Conservation (phyloP, 73 alveolate species). For the Breviolum minutum region DNA sequence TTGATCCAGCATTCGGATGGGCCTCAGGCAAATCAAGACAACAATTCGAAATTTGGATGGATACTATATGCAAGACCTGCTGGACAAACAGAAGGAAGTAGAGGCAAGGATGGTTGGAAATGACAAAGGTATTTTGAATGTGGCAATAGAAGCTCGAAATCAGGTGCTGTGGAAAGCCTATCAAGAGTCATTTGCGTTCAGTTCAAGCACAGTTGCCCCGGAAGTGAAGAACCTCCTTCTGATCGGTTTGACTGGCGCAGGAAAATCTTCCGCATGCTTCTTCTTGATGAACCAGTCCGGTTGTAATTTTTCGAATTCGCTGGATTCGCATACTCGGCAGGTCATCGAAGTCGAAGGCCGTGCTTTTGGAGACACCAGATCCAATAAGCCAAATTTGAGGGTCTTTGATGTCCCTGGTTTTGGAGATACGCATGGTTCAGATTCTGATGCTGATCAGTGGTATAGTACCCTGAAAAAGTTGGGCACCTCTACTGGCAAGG, state of each 20-base stretch:
- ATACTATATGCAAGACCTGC: not conserved
- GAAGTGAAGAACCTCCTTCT: not conserved
- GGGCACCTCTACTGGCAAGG: not conserved
- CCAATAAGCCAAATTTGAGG: not conserved
- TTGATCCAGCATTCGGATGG: not conserved
- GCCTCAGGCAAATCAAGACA: not conserved
- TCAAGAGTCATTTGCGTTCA: not conserved
- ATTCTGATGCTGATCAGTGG: not conserved
- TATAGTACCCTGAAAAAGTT: not conserved
- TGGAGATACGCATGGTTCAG: slow-evolving; percentile 21
- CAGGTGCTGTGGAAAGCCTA: not conserved
- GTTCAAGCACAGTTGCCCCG: not conserved
- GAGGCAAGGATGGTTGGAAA: not conserved
- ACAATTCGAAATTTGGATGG: not conserved
- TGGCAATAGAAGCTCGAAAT: not conserved
- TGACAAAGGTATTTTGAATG: not conserved
- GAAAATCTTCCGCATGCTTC: slow-evolving; percentile 51
- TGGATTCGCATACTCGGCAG: slow-evolving; percentile 2
- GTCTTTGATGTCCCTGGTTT: slow-evolving; percentile 28
- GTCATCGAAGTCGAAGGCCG: slow-evolving; percentile 17
- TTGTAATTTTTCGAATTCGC: slow-evolving; percentile 12
- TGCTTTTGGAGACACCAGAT: slow-evolving; percentile 11
- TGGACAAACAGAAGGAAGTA: slow-evolving; percentile 10
- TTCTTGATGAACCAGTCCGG: not conserved
- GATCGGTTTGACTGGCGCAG: slow-evolving; percentile 36